Base-by-base conservation (phyloP, 441 rosid species). In the Brassica hybrid region DNA sequence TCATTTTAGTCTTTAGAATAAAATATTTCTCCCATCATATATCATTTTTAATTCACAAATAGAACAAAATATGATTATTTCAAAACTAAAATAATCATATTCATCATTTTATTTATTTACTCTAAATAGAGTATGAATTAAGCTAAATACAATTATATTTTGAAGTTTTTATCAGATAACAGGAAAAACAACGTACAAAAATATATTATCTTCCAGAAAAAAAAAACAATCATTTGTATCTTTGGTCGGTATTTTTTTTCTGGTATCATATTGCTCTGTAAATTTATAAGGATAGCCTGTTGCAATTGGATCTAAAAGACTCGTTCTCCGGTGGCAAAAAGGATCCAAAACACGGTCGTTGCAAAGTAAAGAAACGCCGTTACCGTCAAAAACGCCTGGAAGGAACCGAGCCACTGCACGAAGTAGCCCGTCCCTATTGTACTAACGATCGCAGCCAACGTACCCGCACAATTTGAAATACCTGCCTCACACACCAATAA, bases 391-490 rank as follows among this genome's bases (percentile, higher is more conserved):
- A 96, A 96, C 38, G 94, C 97, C 82, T 92, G 97, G 19, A 92
- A 96, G 10, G 98, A 96, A 59, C 99, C 98, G 1, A 92, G 83
- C 96, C 97, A 86, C 60, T 92, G 87, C n/a, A 93, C 98, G 1
- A 92, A 96, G 69, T 87, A 96, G 12, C 98, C 98, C 0, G 99
- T 92, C 45, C 99, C 99, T 5, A 92, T 88, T 7, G 99, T 93
- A 85, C 99, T 90, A 58, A 96, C 67, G 80, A 92, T 93, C n/a
- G 99, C 99, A 38, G 97, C 99, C 34, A 92, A 70, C 34, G 99
- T 96, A 63, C 99, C 98, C 0, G 92, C 97, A 58, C 97, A 90
- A 78, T 91, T 95, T 13, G 95, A 79, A 25, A 92, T 85, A 58
- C 98, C 98, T 92, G 86, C 48, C 27, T 56, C 65, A 0, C 63